Evolutionary conservation across 1,284 basidiomycete genomes (phyloP), one percentile per base, ranked within the genome.

Genomic region (Kalmanozyma brasiliensis): DNA sequence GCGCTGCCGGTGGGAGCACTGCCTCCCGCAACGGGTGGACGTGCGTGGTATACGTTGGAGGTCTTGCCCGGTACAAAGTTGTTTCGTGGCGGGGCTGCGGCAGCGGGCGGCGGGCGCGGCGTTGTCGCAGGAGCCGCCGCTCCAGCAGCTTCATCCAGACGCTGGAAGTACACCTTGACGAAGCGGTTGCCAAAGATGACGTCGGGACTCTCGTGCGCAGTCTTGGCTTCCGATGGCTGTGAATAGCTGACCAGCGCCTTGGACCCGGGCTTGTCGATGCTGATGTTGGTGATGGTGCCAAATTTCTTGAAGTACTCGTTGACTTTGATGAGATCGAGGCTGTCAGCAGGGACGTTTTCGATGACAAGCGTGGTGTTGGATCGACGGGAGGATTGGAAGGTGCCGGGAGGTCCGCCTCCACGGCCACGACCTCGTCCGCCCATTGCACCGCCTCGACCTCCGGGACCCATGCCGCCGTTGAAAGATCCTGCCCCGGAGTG

Each of bases 141-240:
- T 2, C 92, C 92, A 16, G 85, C 86, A 65, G 87, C 88, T 14
- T 78, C 74, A 13, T 81, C 78, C 9, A 81, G 61, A 30, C 74
- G 74, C 56, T 81, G 79, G 69, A 81, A 81, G 61, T 77, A 81
- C 19, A 81, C 71, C 89, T 95, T 96, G 73, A 97, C 93, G 80
- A 97, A 97, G 36, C 94, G 88, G 75, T 94, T 94, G 16, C 89
- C 89, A 79, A 97, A 96, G 23, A 97, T 90, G 16, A 93, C 93
- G 62, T 95, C 93, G 79, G 95, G 92, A 23, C 89, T 89, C 81
- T 91, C 91, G 90, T 94, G 94, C 0, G 94, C 94, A 20, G 88
- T 86, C 75, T 90, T 89, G 1, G 94, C 94, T 79, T 94, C 91
- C 20, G 87, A 87, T 76, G 94, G 92, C n/a, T 86, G 87, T 17